phyloP scores from a whole-genome alignment of 225 moss, liverwort and hornwort genomes.

The Climacium dendroides region DNA sequence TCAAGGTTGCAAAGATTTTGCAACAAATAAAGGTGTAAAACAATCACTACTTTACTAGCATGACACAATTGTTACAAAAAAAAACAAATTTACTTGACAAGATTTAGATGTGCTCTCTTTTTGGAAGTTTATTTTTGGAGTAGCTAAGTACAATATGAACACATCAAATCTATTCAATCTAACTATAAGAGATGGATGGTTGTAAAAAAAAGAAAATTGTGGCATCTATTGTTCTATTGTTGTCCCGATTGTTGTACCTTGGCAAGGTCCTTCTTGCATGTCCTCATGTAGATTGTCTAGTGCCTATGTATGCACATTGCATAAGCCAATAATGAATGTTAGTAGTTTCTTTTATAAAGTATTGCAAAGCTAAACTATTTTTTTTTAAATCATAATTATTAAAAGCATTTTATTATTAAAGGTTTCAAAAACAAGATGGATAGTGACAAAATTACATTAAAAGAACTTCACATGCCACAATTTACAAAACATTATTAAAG shows the following conservation, averaged over 20 bases:
- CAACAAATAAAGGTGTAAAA: neutral
- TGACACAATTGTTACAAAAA: neutral
- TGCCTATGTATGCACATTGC: neutral
- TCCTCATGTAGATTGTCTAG: neutral
- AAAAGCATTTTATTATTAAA: too few relatives aligned
- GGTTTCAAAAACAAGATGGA: neutral
- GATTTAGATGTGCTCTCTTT: neutral
- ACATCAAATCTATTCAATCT: neutral
- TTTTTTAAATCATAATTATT: neutral
- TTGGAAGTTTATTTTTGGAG: neutral
- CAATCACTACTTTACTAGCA: too few relatives aligned
- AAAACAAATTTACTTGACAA: too few relatives aligned
- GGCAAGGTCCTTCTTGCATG: neutral
- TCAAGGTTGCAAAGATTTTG: neutral
- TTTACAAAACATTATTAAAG: neutral
- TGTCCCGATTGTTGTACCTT: too few relatives aligned
- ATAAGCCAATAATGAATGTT: neutral
- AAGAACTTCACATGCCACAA: fast-evolving
- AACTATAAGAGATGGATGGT: neutral
- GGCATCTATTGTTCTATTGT: neutral
- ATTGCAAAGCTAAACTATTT: neutral
- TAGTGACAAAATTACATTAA: neutral
- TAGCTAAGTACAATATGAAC: neutral
- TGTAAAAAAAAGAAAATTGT: neutral
- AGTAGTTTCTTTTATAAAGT: neutral